These are phyloP conservation scores for Sutorius eximius DNA, from an alignment of 1,284 basidiomycete genomes.

Conservation along the genomic window DNA sequence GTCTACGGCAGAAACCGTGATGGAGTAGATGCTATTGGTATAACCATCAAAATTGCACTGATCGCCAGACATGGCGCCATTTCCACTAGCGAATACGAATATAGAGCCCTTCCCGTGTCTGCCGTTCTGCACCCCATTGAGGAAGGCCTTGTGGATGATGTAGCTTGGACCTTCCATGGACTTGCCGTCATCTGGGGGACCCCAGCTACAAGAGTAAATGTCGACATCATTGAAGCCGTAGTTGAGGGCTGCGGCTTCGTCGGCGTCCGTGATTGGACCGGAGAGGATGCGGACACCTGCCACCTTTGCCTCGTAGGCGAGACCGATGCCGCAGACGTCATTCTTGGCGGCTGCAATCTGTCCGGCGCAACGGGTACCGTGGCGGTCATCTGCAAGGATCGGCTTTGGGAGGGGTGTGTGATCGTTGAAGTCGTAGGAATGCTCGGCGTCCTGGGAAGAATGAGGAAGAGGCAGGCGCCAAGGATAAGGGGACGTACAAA, in stretches of 20 bases:
- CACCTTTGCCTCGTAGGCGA: slow-evolving; percentile 89
- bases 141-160: slow-evolving; percentile 90
- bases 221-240: slow-evolving; percentile 91
- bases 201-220: slow-evolving; percentile 96
- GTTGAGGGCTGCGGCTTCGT: slow-evolving; percentile 96
- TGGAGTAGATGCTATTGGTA: slow-evolving; percentile 96
- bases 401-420: slow-evolving; percentile 88
- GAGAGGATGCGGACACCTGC: slow-evolving; percentile 96
- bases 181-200: slow-evolving; percentile 92
- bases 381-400: slow-evolving; percentile 88
- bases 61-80: slow-evolving; percentile 88
- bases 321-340: slow-evolving; percentile 92
- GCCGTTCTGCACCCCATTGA: slow-evolving; percentile 94
- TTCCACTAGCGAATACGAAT: slow-evolving; percentile 98
- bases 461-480: slow-evolving; percentile 1
- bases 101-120: slow-evolving; percentile 89
- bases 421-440: slow-evolving; percentile 98
- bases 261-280: slow-evolving; percentile 95
- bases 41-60: slow-evolving; percentile 99
- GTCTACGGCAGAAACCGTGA: slow-evolving; percentile 94
- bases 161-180: slow-evolving; percentile 95
- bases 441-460: slow-evolving; percentile 68
- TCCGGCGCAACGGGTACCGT: slow-evolving; percentile 97
- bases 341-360: slow-evolving; percentile 98
- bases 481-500: slow-evolving; percentile 66